Base-by-base conservation (phyloP, 179 eudicot genomes). In the Amaranthus tricolor region DNA sequence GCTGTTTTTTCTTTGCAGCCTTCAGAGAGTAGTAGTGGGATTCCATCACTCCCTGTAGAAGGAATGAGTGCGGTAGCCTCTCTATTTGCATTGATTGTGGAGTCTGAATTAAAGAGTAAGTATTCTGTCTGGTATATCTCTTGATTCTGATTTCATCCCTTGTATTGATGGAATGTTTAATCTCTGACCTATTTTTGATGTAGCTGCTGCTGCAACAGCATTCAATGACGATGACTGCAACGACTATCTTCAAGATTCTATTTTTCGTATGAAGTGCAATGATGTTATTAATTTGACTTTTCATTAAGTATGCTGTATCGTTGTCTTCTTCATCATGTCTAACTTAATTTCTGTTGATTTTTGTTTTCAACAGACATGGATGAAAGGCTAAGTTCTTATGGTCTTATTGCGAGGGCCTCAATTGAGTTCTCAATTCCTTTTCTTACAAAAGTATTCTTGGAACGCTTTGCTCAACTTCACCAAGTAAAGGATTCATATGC, bases 321-420 rank as follows among this genome's bases (percentile, higher is more conserved):
- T 8, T 68, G 17, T 17, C 57, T 24, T 65, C 71, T 24, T 77
- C 52, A 53, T 58, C 71, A 12, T 31, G 16, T 20, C 62, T 45
- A 44, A 51, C 72, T 55, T 77, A 62, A 49, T 62, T 65, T 71
- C 48, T 59, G n/a, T 69, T 73, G 15, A 62, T 48, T 61, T 49
- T 61, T 49, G 11, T 15, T 69, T 75, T 68, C 82, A 79, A 76
- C 84, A 96, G 99, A 89, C 70, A 91, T 93, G 98, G 99, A 96
- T 85, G 99, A 96, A 86, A 93, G 99, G 84, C 81, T 96, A 77
- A 90, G 90, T 79, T 93, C 94, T 24, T 96, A 96, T 81, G 99
- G 89, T 72, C 94, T 91, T 70, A 91, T 96, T 74, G 99, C 94
- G 51, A 86, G 98, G 78, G 93, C 97, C 69, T 88, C 98, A 70